Percentiles rank a stretch among this genome's conserved stretches.
Conservation (phyloP, 2,329 filamentous ascomycete species). For the Emergomyces pasteurianus region DNA sequence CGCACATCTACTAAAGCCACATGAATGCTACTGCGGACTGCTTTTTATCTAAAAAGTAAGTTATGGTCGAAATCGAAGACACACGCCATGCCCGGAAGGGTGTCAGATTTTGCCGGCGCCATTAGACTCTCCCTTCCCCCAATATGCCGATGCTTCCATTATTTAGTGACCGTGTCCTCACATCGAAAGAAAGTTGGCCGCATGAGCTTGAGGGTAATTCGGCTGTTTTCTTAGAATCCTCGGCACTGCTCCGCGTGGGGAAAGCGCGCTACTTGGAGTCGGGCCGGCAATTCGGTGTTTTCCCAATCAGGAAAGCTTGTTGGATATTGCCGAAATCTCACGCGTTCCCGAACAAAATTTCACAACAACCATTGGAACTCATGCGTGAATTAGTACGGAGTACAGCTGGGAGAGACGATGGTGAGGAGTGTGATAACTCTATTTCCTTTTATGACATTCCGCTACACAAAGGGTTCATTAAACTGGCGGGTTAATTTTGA, state of each 20-base stretch:
- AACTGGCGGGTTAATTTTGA: no score
- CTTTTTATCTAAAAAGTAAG: background rate
- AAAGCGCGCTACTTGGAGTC: background rate
- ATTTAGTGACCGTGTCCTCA: background rate
- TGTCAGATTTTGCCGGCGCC: background rate
- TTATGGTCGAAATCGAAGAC: background rate
- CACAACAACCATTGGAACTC: background rate
- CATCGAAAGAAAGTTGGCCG: no score
- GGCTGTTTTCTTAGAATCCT: background rate
- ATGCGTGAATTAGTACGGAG: no score
- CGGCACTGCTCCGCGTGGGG: background rate
- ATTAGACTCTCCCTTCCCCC: background rate
- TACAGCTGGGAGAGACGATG: no score
- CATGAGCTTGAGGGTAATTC: background rate
- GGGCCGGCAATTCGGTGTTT: background rate
- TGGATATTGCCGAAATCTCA: background rate
- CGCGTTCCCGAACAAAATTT: background rate
- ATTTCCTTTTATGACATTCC: no score
- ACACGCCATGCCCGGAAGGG: background rate
- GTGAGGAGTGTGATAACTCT: no score
- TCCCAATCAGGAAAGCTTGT: background rate
- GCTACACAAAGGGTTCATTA: no score
- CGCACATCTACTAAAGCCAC: no score
- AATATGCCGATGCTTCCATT: background rate
- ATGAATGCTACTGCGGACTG: background rate